Evolutionary conservation across 495 filamentous ascomycete genomes (phyloP), one percentile per base, ranked within the genome.

Genomic region (Penicillium egyptiacum): DNA sequence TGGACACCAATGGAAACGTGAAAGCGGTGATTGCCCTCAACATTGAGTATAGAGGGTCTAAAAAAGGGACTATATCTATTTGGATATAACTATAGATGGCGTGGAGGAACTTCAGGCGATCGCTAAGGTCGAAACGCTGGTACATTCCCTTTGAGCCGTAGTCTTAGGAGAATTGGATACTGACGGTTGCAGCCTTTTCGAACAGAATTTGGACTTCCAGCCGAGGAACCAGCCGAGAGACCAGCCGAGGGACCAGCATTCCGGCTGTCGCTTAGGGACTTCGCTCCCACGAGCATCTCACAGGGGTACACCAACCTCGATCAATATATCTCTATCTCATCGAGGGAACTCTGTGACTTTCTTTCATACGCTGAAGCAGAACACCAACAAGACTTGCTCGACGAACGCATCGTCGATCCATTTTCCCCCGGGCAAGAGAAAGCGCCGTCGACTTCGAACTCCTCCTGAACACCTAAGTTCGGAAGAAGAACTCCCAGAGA

Each of bases 11-110:
- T 54, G 57, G 56, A 25, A 67, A 58, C 53, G 58, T 72, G 35
- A 69, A 60, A 26, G 63, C 58, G 49, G 68, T 72, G 50, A 60
- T 72, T 37, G 61, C 56, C 44, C 46, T 72, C 28, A 56, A 72
- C 53, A 69, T 73, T 53, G 63, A 67, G 42, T 73, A 70, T 57
- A 50, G 26, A 51, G 48, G 23, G 25, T 53, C 53, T 17, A 59
- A 61, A 46, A 50, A 59, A 17, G 62, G 59, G 41, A 52, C 56
- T 20, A 33, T 65, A 7, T 47, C 59, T 10, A 37, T 65, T 14
- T 65, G 59, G 62, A 54, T 39, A 49, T 17, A 31, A 54, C 17
- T 33, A 33, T 43, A 16, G 51, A 56, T 49, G 58, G 55, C 14
- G 43, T 51, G 23, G 41, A 61, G 53, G 58, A 45, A 33, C 40